These are phyloP conservation scores for Russula brevipes DNA, from an alignment of 768 basidiomycete species.

Conservation along the genomic window DNA sequence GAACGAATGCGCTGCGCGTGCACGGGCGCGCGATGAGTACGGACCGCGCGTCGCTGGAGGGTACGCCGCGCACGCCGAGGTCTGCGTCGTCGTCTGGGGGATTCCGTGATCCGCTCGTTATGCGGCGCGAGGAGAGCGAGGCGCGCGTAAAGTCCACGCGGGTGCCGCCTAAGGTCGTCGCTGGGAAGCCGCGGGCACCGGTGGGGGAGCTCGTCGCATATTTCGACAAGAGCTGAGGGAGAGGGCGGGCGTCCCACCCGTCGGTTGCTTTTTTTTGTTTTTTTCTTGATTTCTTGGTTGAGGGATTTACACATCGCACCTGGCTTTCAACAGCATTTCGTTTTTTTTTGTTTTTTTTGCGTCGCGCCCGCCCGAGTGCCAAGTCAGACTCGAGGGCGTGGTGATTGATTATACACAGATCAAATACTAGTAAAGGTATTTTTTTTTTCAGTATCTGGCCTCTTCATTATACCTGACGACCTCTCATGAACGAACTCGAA, in stretches of 20 bases:
- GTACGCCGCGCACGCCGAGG: slow-evolving; percentile 26
- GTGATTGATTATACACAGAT: not conserved
- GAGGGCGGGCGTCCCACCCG: too few species aligned
- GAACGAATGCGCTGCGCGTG: slow-evolving; percentile 27
- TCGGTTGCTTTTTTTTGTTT: not conserved
- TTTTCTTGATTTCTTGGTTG: not conserved
- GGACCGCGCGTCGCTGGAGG: slow-evolving; percentile 9
- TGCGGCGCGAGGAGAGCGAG: slow-evolving; percentile 57
- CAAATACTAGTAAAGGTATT: not conserved
- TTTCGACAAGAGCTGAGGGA: slow-evolving; percentile 45
- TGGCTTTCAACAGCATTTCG: not conserved
- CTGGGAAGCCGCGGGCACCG: slow-evolving; percentile 56
- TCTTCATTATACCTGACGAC: not conserved
- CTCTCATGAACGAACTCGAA: not conserved
- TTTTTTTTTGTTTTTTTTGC: not conserved
- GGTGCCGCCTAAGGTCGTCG: slow-evolving; percentile 40
- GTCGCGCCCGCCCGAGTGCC: not conserved
- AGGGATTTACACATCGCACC: not conserved
- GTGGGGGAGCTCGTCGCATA: slow-evolving; percentile 80
- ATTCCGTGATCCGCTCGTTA: slow-evolving; percentile 73
- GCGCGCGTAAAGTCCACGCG: slow-evolving; percentile 38
- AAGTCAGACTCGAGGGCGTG: not conserved
- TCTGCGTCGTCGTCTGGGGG: slow-evolving; percentile 33
- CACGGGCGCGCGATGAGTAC: slow-evolving; percentile 19
- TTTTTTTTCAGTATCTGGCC: not conserved